Evolutionary conservation across 1,284 basidiomycete species (phyloP), one percentile per base, ranked within the genome.

Genomic region (Amylostereum chailletii): DNA sequence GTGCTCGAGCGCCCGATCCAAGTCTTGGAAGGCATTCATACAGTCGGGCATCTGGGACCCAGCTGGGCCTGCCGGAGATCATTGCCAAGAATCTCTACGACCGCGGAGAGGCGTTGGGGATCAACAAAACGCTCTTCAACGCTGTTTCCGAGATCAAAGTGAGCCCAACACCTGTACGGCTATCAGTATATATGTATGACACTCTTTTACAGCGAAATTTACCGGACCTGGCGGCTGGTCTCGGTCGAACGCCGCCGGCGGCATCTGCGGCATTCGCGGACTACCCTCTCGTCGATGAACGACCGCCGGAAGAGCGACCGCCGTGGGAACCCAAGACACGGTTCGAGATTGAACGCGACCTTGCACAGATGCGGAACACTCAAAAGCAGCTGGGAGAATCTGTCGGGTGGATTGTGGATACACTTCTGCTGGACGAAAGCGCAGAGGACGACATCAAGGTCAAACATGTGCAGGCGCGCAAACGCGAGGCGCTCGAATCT

Each of bases 61-160:
- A 69, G 45, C 57, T 77, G 56, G 77, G 76, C 26, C 62, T 86
- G 37, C 80, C 85, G 11, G 88, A 90, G 56, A 70, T 83, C 57
- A 71, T 90, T 55, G 78, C 88, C 1, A 76, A 81, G 36, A 81
- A 84, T 10, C 63, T 90, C 46, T 57, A 88, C 53, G 88, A 91
- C 62, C 73, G 79, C 29, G 80, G 86, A 29, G 87, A 90, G 65
- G 86, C 79, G 50, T 64, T 90, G 34, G 86, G 86, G 2, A 86
- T 91, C 50, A 87, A 87, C 65, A 86, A 81, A 65, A 86, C 84
- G 2, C 69, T 89, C 29, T 79, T 86, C 79, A 83, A 75, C 61
- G 86, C 86, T 0, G 79, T 88, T 2, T 77, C 83, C 6, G 86
- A 89, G 61, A 59, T 89, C 9, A 77, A 79, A 60, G 86, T 87